These are phyloP conservation scores for Anaeramoeba flamelloides DNA, from an alignment of 78 protist species.

Conservation along the genomic window DNA sequence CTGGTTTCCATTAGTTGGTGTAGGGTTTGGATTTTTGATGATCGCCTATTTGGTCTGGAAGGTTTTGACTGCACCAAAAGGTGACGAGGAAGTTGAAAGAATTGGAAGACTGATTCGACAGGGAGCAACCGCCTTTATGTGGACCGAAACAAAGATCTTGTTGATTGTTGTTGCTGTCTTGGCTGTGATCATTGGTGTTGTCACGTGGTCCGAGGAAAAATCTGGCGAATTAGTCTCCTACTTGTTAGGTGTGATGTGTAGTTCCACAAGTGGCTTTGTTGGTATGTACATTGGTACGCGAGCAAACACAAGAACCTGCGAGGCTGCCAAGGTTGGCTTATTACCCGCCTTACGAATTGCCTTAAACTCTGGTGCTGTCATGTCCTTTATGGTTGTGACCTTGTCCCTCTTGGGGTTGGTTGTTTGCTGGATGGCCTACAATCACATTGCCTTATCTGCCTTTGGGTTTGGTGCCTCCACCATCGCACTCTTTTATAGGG, in stretches of 20 bases:
- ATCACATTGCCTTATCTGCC: conserved; percentile 37
- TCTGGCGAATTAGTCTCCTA: conserved; percentile 27
- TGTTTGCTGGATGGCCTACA: background rate
- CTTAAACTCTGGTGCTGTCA: conserved; percentile 39
- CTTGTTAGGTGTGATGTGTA: conserved; percentile 30
- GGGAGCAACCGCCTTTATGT: conserved; percentile 29
- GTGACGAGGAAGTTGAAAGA: no score
- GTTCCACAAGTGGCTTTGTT: conserved; percentile 25
- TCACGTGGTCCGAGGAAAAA: no score
- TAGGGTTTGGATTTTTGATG: no score
- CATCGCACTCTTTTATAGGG: conserved; percentile 50
- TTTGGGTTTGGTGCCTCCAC: conserved; percentile 53
- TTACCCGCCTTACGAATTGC: no score
- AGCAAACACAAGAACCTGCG: conserved; percentile 29
- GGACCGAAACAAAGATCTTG: conserved; percentile 21
- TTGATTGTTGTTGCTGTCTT: conserved; percentile 12
- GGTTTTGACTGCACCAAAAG: no score
- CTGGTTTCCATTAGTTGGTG: no score
- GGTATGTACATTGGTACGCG: conserved; percentile 42
- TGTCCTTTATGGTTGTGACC: conserved; percentile 35
- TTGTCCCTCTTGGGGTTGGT: background rate
- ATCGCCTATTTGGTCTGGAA: no score
- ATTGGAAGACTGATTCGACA: no score
- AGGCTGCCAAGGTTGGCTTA: conserved; percentile 12
- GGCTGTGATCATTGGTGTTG: background rate